These are phyloP conservation scores for Candida multigemmis DNA, from an alignment of 805 yeast genomes.

Conservation along the genomic window DNA sequence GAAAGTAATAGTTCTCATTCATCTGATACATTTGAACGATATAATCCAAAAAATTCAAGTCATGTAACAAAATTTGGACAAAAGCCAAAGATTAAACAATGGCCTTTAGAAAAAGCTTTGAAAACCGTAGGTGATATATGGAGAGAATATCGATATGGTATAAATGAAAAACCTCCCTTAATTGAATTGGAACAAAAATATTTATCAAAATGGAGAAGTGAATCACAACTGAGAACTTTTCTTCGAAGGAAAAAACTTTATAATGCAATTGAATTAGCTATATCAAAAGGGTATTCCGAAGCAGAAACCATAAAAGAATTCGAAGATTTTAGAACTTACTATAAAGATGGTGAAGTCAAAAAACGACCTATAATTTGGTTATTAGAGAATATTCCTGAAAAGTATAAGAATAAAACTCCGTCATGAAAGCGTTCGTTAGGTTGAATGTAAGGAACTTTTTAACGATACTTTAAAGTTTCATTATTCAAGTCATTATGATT, in stretches of 20 bases:
- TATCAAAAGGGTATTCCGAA: conserved; percentile 33
- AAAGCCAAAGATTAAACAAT: no score
- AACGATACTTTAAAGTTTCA: no score
- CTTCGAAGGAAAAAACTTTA: conserved; percentile 45
- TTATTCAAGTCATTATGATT: no score
- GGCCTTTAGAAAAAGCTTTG: conserved; percentile 16
- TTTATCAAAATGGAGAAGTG: conserved; percentile 49
- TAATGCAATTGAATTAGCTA: conserved; percentile 45
- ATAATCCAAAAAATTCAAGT: no score
- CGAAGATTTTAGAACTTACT: conserved; percentile 35
- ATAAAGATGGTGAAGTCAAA: conserved; percentile 29
- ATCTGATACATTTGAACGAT: no score
- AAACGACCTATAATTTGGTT: conserved; percentile 21
- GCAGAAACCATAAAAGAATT: conserved; percentile 35
- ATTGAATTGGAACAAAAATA: conserved; percentile 38
- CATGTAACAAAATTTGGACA: no score
- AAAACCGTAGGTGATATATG: conserved; percentile 41
- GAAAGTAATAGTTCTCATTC: neutral
- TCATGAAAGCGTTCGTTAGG: no score
- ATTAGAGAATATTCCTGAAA: conserved; percentile 17
- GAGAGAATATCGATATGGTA: conserved; percentile 47
- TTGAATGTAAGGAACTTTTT: no score
- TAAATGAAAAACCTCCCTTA: conserved; percentile 44
- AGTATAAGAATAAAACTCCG: conserved; percentile 9
- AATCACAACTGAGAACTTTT: conserved; percentile 44